phyloP scores from a whole-genome alignment of 2,329 filamentous ascomycete species.

The Apiospora rasikravindrae region DNA sequence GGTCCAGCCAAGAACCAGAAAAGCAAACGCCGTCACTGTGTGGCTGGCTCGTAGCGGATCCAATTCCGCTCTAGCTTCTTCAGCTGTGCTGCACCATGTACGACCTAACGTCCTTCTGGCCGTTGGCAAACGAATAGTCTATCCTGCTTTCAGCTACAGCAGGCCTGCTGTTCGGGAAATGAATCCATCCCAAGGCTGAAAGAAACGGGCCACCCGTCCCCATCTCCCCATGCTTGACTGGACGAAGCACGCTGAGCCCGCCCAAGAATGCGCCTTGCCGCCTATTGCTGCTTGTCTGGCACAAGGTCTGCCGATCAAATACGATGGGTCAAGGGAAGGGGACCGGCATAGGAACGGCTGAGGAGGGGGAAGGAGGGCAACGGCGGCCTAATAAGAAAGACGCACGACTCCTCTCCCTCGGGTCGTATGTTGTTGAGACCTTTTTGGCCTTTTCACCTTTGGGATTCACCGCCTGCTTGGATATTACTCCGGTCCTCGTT shows the following conservation, averaged over 20 bases:
- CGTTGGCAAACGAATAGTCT: not conserved
- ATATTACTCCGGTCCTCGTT: not conserved
- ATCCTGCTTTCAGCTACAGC: not conserved
- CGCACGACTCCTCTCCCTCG: not conserved
- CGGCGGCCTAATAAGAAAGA: not conserved
- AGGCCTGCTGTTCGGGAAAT: not conserved
- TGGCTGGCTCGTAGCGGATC: constrained; percentile 10
- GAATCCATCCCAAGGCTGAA: constrained; percentile 4
- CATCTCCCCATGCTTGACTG: not conserved
- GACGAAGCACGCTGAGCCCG: not conserved
- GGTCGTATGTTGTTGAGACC: not conserved
- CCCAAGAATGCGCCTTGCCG: constrained; percentile 3
- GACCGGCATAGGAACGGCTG: not conserved
- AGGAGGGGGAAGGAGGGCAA: not conserved
- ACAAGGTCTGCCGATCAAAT: not conserved
- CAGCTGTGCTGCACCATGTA: constrained; percentile 16
- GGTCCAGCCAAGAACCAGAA: not conserved
- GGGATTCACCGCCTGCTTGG: not conserved
- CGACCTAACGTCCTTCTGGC: not conserved
- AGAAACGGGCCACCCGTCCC: not conserved
- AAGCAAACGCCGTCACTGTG: not conserved
- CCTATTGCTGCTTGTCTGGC: not conserved
- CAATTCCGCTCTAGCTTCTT: constrained; percentile 13
- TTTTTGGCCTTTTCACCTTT: not conserved
- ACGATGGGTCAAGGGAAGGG: constrained; percentile 3